Evolutionary conservation across 352 stramenopile genomes (phyloP).

Genomic region (Phytophthora lateralis): DNA sequence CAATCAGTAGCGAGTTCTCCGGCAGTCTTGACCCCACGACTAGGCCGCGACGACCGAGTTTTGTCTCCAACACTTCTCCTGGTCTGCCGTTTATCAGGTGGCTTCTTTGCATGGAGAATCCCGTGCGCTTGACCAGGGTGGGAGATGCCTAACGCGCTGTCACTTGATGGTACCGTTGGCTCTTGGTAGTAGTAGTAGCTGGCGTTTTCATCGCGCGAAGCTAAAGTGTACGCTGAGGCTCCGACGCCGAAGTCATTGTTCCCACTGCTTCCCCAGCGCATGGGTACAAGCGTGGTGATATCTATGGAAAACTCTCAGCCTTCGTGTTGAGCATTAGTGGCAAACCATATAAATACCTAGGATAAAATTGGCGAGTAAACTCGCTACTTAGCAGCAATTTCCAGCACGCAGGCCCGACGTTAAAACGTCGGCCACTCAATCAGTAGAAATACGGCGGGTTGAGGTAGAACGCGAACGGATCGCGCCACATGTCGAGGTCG

Average conservation of each 20-base stretch:
- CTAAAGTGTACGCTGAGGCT: conserved; percentile 22
- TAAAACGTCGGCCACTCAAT: background rate
- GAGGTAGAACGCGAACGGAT: conserved; percentile 22
- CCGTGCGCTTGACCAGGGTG: conserved; percentile 6
- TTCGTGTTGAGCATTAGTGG: conserved; percentile 11
- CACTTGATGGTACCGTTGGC: conserved; percentile 6
- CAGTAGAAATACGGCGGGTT: conserved; percentile 23
- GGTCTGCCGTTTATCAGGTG: conserved; percentile 10
- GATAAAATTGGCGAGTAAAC: conserved; percentile 15
- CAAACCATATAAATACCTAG: conserved; percentile 23
- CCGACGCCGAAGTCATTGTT: conserved; percentile 20
- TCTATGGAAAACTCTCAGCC: conserved; percentile 10
- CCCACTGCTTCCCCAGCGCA: conserved; percentile 31
- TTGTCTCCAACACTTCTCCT: conserved; percentile 12
- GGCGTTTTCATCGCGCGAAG: conserved; percentile 21
- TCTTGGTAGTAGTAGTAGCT: conserved; percentile 36
- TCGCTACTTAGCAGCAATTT: background rate
- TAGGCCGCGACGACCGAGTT: background rate
- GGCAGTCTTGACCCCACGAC: background rate
- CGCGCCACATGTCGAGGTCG: conserved; percentile 14
- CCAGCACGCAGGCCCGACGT: background rate
- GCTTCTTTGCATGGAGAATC: conserved; percentile 20
- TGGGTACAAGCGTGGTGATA: conserved; percentile 3
- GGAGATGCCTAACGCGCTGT: background rate
- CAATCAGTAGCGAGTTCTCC: background rate